Base-by-base conservation (phyloP, 768 basidiomycete genomes). In the Pleurotus sapidus region DNA sequence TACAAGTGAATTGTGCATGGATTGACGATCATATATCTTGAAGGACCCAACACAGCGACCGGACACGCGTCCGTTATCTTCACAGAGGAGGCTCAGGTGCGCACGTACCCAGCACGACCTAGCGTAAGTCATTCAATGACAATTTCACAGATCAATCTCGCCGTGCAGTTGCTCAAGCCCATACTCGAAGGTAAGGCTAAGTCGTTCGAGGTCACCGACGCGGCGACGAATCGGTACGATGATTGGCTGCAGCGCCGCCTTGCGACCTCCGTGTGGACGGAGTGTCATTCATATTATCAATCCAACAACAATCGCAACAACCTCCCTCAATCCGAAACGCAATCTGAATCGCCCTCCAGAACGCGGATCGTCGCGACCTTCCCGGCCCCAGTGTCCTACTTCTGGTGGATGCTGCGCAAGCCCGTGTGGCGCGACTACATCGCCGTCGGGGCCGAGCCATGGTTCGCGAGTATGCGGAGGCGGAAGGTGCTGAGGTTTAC, bases 11-110 rank as follows among this genome's bases (percentile, higher is more conserved):
- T 51, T 49, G 49, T 50, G 30, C n/a, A 50, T 1, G 39, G 49
- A 9, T 38, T 55, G 25, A 46, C 9, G 30, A 11, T 34, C 6
- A 34, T 7, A 34, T 9, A 11, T 20, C 20, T 20, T n/a, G 11
- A 55, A 82, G 81, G 81, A 0, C 84, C 85, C 3, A 87, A 87
- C 64, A 77, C 77, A 34, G 78, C 77, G 24, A 74, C 80, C 5
- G 84, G 84, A 8, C 84, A 86, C 61, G 80, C 79, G 8, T 85
- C 84, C 20, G 74, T 82, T 34, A 73, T 86, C 46, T 84, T 81
- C 64, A 74, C 73, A 49, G 75, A 81, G 59, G 84, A 86, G 65
- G 71, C 76, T 7, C 83, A 85, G 77, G 84, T 81, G 42, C 49
- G 70, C 56, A 55, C 20, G 38, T 40, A 6, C 12, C 25, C 40